Evolutionary conservation across 2,329 filamentous ascomycete genomes (phyloP), one percentile per base, ranked within the genome.

Genomic region (Diaporthe velutina): DNA sequence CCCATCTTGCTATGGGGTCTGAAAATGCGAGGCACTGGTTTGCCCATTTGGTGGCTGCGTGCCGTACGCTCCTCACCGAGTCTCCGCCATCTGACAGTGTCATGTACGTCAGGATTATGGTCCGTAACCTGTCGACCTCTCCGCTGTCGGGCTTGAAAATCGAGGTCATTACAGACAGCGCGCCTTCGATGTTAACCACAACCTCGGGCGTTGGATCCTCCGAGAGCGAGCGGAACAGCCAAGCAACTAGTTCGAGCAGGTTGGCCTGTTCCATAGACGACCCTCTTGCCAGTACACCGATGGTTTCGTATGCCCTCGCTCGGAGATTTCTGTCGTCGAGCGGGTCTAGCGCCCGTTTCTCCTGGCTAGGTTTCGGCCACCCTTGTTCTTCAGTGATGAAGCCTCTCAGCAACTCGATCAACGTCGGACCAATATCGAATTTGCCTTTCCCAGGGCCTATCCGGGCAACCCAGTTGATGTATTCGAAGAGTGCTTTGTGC

Each of bases 101-200:
- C 89, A 95, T 94, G 78, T 95, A 93, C 38, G 89, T 88, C 12
- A 95, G 85, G 12, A 97, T 87, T 70, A 97, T 87, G 4, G 80
- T 79, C 71, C 86, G 86, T 35, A 91, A 83, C 35, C 81, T 77
- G 55, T 83, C 79, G 74, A 82, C 77, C n/a, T 80, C 79, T 57
- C 77, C 76, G 22, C 61, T 60, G 6, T 40, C 60, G 45, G 79
- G 80, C 54, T 82, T 80, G 74, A 90, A 88, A 17, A 87, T 85
- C 3, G 82, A 84, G 48, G 86, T 88, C 76, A 98, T 87, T 73
- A 93, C 95, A 5, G 95, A 96, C 4, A 98, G 85, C 0, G 96
- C 93, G 70, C 96, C 94, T 79, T 98, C 96, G 73, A 98, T 95
- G 80, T 95, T 97, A 76, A 98, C 92, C 61, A 94, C 93, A 1